Evolutionary conservation across 768 basidiomycete species (phyloP).

Genomic region (Pisolithus marmoratus): DNA sequence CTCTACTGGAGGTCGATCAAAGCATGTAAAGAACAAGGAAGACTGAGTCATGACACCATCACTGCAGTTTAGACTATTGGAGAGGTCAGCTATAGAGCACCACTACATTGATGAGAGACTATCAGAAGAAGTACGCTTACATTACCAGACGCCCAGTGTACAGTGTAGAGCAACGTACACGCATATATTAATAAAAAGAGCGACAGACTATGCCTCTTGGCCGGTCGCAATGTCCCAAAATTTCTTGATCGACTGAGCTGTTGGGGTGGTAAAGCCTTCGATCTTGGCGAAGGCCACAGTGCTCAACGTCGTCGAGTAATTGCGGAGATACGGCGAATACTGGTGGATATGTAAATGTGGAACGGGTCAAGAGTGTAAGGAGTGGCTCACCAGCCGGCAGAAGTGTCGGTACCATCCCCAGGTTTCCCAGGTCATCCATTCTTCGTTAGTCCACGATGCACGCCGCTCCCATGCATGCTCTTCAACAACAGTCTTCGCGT

Average conservation of each 20-base stretch:
- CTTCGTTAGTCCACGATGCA: conserved; percentile 59
- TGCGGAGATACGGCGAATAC: conserved; percentile 79
- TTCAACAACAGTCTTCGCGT: conserved; percentile 51
- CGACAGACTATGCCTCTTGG: conserved; percentile 34
- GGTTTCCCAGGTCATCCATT: conserved; percentile 83
- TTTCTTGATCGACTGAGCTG: conserved; percentile 53
- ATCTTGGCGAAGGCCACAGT: conserved; percentile 65
- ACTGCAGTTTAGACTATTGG: background rate
- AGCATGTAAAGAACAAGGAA: conserved; percentile 17
- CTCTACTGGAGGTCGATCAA: conserved; percentile 29
- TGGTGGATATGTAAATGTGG: conserved; percentile 22
- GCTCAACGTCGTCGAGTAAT: conserved; percentile 64
- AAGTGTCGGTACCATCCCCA: conserved; percentile 93
- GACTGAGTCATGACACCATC: conserved; percentile 8
- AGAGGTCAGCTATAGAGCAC: background rate
- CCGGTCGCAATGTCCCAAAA: conserved; percentile 71
- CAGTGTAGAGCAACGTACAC: background rate
- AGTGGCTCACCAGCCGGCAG: conserved; percentile 61
- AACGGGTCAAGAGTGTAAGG: background rate
- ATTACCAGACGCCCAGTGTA: background rate
- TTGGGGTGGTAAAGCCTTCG: conserved; percentile 51
- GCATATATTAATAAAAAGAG: background rate
- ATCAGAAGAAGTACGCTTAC: background rate
- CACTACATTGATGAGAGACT: background rate
- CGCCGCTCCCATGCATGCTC: conserved; percentile 69